Evolutionary conservation across 495 filamentous ascomycete species (phyloP), one percentile per base, ranked within the genome.

Genomic region (Aspergillus ostianus): DNA sequence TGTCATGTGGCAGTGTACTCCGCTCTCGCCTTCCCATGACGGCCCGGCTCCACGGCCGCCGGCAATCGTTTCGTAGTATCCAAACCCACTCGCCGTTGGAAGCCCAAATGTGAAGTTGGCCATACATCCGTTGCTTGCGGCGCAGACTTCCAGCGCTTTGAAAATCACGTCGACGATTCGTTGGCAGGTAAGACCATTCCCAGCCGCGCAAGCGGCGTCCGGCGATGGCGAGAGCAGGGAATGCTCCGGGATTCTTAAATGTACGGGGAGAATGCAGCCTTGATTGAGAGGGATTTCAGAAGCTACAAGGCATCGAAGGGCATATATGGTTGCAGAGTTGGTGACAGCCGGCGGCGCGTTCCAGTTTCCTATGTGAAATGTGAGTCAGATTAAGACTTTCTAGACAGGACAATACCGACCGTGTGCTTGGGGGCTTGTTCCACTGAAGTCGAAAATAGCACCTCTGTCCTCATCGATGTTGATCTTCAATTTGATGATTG

Each of bases 261-360:
- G 82, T 70, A 97, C 89, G 4, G 94, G 94, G 46, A 84, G 86
- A 13, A 98, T 80, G 63, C 94, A 98, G 62, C 94, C 94, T 75
- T 98, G 94, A 77, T 98, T 98, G 15, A 98, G 83, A 0, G 94
- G 94, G 29, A 98, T 96, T 69, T 97, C 93, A 64, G 93, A 86
- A 5, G 86, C 88, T 66, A 98, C 96, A 65, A 98, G 85, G 72
- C 89, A 93, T 19, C 94, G 88, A 20, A 98, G 82, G 62, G 91
- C 92, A 79, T 98, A 98, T 70, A 98, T 98, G 65, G 97, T 96
- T 49, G 94, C 94, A 13, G 87, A 91, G 75, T 93, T 93, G 1
- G 93, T 94, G 49, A 98, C 90, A 20, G 94, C 92, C 76, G 94
- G 84, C 1, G 94, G 94, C 6, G 94, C 94, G 68, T 98, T 26